Base-by-base conservation (phyloP, 176 grass and related monocot species). In the Lolium perenne region DNA sequence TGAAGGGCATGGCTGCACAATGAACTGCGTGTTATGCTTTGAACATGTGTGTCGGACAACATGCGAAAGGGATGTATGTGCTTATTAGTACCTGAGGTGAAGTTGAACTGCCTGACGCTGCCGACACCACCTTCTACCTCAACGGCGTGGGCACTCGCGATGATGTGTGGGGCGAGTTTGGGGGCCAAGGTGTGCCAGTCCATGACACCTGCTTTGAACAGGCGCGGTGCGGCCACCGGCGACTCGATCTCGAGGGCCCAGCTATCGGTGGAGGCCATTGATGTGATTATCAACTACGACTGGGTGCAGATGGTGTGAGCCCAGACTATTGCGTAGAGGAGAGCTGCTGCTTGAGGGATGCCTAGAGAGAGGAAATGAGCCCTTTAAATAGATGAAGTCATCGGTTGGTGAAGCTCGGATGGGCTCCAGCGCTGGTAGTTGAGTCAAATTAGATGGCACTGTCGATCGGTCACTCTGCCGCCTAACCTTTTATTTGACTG, bases 101-200 rank as follows among this genome's bases (percentile, higher is more conserved):
- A 97, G 82, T 97, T 92, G 84, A 97, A 90, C 85, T 94, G 92
- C 60, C 90, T 97, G 26, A 97, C 10, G 77, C 86, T 88, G 46
- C 94, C 92, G 3, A 83, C 80, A 8, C 21, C 45, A 21, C 92
- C 92, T 0, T 87, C 81, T 9, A 88, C 92, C 38, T 92, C 77
- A 8, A 92, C 38, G 18, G 81, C 20, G 51, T 73, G 15, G 38
- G 84, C 88, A 66, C 95, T 92, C 41, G 84, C 49, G 26, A 97
- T 73, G 25, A 90, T 82, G 8, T 91, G 35, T 6, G 95, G 14
- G 35, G 50, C 32, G 80, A 89, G 7, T 88, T 97, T 94, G 63
- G 92, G 95, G 8, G 80, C 92, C 2, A 94, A 81, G 46, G 46
- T 89, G 88, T 97, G 95, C 95, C 95, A 97, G 86, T 97, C 92